These are phyloP conservation scores for Kwoniella shandongensis DNA, from an alignment of 768 basidiomycete genomes.

Conservation along the genomic window DNA sequence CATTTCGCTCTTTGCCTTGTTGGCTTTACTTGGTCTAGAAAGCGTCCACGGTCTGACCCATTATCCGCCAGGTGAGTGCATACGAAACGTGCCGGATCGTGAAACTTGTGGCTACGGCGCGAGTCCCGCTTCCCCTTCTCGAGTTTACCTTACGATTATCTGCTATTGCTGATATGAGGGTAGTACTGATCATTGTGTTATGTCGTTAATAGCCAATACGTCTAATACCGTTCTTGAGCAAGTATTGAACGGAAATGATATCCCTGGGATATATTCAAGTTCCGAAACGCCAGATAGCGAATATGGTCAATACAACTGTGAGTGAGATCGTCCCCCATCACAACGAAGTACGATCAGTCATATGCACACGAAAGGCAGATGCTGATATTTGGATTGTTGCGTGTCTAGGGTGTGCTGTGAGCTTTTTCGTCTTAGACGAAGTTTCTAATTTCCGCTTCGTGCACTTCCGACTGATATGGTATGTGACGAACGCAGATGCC, in stretches of 20 bases:
- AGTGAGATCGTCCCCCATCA: no score
- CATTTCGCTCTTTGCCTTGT: constrained; percentile 2
- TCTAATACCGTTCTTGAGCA: constrained; percentile 11
- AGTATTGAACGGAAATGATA: constrained; percentile 31
- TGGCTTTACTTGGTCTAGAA: not conserved
- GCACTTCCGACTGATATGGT: constrained; percentile 5
- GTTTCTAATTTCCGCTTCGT: not conserved
- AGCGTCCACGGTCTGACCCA: constrained; percentile 10
- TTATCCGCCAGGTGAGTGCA: constrained; percentile 13
- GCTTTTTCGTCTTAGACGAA: not conserved
- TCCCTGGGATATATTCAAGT: constrained; percentile 33
- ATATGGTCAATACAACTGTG: constrained; percentile 35
- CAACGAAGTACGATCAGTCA: no score
- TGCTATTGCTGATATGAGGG: no score
- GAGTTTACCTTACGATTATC: no score
- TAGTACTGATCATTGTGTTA: no score
- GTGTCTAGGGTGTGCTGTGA: constrained; percentile 23
- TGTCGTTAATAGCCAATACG: constrained; percentile 12
- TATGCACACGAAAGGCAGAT: no score
- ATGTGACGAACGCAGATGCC: constrained; percentile 29
- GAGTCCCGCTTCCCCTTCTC: no score
- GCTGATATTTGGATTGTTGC: no score
- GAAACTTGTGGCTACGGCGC: no score
- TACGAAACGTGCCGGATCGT: no score
- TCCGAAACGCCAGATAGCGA: constrained; percentile 19